These are phyloP conservation scores for Apiospora saccharicola DNA, from an alignment of 2,329 filamentous ascomycete species.

Conservation along the genomic window DNA sequence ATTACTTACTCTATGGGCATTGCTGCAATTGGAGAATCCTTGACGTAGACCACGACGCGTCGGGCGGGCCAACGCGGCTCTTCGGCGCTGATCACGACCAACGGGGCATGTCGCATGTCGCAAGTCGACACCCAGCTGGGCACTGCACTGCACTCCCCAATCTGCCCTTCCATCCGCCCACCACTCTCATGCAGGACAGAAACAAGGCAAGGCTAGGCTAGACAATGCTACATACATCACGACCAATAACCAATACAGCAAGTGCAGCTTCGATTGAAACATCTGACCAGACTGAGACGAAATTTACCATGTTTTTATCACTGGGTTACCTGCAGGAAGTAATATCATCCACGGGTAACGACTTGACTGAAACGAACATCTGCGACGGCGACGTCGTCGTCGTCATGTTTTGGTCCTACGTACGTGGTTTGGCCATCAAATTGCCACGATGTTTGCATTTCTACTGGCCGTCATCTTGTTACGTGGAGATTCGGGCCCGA, in stretches of 20 bases:
- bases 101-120: background rate
- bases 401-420: constrained; percentile 6
- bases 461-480: background rate
- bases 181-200: background rate
- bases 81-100: background rate
- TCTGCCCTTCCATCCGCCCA: background rate
- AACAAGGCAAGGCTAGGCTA: too few species aligned
- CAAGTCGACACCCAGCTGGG: background rate
- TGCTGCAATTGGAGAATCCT: constrained; percentile 8
- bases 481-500: background rate
- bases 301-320: background rate
- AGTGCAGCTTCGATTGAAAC: background rate
- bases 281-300: background rate
- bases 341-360: background rate
- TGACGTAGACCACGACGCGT: constrained; percentile 13
- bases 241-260: background rate
- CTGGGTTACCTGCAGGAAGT: background rate
- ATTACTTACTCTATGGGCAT: background rate
- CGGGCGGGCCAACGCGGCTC: constrained; percentile 9
- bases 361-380: background rate
- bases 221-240: background rate
- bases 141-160: background rate
- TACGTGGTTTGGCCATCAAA: background rate
- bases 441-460: background rate
- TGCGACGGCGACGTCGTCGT: constrained; percentile 13